phyloP scores from a whole-genome alignment of 192 early-diverging fungal genomes.

The Gamsiella multidivaricata region DNA sequence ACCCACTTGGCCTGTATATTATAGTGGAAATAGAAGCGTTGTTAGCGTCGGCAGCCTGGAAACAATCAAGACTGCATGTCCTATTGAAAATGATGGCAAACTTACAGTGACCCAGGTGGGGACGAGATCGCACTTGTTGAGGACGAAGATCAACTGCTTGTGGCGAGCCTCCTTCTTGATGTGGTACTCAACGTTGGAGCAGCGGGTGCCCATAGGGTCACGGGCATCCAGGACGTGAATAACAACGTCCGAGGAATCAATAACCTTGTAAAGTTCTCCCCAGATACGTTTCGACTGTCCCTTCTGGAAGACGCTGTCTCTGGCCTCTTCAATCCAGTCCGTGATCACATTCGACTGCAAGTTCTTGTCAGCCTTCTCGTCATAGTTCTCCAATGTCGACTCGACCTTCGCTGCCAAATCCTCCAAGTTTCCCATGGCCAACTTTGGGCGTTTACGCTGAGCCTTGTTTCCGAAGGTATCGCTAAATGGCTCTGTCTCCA shows the following conservation, averaged over 20 bases:
- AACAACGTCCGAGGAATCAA: constrained; percentile 96
- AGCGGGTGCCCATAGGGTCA: constrained; percentile 96
- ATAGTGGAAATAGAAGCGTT: background rate
- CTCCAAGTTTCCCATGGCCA: constrained; percentile 76
- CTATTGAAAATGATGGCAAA: too few species aligned
- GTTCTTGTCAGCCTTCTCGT: constrained; percentile 72
- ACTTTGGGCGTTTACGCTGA: constrained; percentile 94
- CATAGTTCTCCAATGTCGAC: constrained; percentile 71
- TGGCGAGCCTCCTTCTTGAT: constrained; percentile 92
- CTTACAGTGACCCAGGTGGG: constrained; percentile 97
- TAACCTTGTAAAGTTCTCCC: constrained; percentile 98
- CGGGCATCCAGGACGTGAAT: constrained; percentile 98
- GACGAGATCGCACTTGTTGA: constrained; percentile 99
- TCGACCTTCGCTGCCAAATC: constrained; percentile 81
- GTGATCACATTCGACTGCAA: constrained; percentile 79
- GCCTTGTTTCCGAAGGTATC: constrained; percentile 96
- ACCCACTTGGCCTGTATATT: constrained; percentile 88
- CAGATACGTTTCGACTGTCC: constrained; percentile 98
- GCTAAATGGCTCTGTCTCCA: constrained; percentile 93
- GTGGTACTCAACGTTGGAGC: constrained; percentile 91
- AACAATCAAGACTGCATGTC: too few species aligned
- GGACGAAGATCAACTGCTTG: constrained; percentile 95
- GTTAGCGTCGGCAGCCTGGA: constrained; percentile 4
- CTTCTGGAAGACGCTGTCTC: constrained; percentile 91
- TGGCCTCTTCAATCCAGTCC: constrained; percentile 78